A percentile compares a stretch with the other conserved stretches of the same genome.
Evolutionary conservation across 805 yeast genomes (phyloP).

Genomic region (Pichia kluyveri): DNA sequence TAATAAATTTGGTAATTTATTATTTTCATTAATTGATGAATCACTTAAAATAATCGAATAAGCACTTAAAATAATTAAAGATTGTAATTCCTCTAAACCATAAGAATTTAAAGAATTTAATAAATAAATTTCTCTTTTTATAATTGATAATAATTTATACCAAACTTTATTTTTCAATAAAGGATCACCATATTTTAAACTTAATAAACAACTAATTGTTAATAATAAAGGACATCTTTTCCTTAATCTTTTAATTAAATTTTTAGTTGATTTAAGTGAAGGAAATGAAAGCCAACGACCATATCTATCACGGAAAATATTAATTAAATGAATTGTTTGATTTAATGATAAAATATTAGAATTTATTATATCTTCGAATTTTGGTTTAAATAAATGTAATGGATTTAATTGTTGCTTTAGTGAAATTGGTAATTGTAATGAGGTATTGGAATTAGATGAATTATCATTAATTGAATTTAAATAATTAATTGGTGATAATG

Average conservation of each 20-base stretch:
- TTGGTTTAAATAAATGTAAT: constrained; percentile 1
- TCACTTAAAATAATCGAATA: constrained; percentile 52
- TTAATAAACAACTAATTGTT: constrained; percentile 55
- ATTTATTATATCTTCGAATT: constrained; percentile 37
- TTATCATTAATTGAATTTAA: not conserved
- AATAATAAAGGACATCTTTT: constrained; percentile 51
- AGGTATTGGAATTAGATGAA: not conserved
- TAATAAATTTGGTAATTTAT: not conserved
- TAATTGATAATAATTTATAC: constrained; percentile 33
- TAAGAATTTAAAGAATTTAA: constrained; percentile 35
- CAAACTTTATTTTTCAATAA: constrained; percentile 32
- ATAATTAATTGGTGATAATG: constrained; percentile 3
- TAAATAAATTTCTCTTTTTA: constrained; percentile 40
- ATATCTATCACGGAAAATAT: constrained; percentile 54
- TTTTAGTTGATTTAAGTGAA: constrained; percentile 36
- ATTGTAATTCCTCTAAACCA: constrained; percentile 54
- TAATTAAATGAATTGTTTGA: constrained; percentile 43
- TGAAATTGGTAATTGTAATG: not conserved
- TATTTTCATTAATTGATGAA: not conserved
- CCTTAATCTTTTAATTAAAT: constrained; percentile 40
- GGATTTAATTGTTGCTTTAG: constrained; percentile 6
- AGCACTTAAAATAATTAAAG: constrained; percentile 54
- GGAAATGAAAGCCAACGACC: constrained; percentile 78
- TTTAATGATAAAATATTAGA: constrained; percentile 38
- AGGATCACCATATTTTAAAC: constrained; percentile 43